A percentile compares a stretch with the other conserved stretches of the same genome.
phyloP scores from a whole-genome alignment of 1,284 basidiomycete genomes.

The Thelephora terrestris region DNA sequence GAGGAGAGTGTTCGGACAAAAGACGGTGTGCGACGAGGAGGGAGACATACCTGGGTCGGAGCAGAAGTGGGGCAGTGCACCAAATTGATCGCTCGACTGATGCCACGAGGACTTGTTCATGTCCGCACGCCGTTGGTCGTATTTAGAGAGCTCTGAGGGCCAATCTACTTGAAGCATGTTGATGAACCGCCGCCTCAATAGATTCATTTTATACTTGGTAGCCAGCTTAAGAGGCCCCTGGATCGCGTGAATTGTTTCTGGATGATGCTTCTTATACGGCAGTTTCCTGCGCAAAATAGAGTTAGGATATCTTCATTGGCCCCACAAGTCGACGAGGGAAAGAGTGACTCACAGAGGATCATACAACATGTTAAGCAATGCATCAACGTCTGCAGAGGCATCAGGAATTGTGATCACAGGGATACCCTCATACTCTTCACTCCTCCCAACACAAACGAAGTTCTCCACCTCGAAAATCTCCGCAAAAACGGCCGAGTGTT shows the following conservation, averaged over 20 bases:
- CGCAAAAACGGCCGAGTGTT: constrained; percentile 1
- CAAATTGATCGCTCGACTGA: not conserved
- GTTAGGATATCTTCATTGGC: not conserved
- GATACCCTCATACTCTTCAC: not conserved
- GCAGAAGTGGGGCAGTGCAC: not conserved
- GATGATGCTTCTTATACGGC: constrained; percentile 1
- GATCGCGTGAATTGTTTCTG: not conserved
- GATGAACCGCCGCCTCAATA: not conserved
- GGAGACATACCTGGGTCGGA: not conserved
- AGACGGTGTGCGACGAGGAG: not conserved
- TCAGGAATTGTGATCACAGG: not conserved
- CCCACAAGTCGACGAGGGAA: not conserved
- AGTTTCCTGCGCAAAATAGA: not conserved
- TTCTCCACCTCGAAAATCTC: constrained; percentile 1
- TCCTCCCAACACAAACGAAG: not conserved
- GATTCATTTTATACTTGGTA: constrained; percentile 3
- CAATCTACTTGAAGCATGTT: constrained; percentile 1
- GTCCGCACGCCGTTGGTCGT: too few relatives aligned
- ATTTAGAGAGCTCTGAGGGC: not conserved
- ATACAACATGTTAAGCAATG: not conserved
- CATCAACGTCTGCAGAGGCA: not conserved
- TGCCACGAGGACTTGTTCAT: too few relatives aligned
- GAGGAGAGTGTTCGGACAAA: not conserved
- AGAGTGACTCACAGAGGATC: not conserved
- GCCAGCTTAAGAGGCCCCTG: constrained; percentile 1